These are phyloP conservation scores for Saxophila tyrrhenica DNA, from an alignment of 495 filamentous ascomycete species.

Conservation along the genomic window DNA sequence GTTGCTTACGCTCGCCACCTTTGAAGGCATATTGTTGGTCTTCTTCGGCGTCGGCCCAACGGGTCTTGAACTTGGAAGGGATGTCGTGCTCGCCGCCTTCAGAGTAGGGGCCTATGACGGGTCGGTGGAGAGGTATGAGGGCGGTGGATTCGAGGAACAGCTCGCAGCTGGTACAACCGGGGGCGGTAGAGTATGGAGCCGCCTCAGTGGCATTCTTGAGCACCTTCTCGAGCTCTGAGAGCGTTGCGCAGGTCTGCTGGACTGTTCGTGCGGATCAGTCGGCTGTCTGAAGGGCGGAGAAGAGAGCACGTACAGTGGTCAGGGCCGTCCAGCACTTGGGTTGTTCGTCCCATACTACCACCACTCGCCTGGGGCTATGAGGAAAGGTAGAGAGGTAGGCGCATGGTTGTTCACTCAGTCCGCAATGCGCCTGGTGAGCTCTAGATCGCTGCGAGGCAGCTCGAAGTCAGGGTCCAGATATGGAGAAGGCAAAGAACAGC, in stretches of 20 bases:
- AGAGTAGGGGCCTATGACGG: slow-evolving; percentile 14
- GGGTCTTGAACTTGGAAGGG: slow-evolving; percentile 12
- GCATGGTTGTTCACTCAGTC: too few relatives aligned
- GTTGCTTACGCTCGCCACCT: neutral
- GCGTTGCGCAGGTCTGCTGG: slow-evolving; percentile 4
- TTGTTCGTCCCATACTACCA: too few relatives aligned
- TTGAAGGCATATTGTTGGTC: neutral
- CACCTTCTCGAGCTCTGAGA: slow-evolving; percentile 7
- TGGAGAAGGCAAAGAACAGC: too few relatives aligned
- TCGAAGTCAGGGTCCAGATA: too few relatives aligned
- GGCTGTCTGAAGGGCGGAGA: too few relatives aligned
- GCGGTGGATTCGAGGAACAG: slow-evolving; percentile 3
- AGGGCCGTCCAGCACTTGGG: too few relatives aligned
- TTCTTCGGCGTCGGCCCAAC: slow-evolving; percentile 9
- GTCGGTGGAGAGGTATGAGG: slow-evolving; percentile 8
- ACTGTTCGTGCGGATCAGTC: neutral
- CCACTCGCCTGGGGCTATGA: too few relatives aligned
- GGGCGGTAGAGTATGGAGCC: neutral
- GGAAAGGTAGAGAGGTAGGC: too few relatives aligned
- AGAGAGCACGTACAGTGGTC: too few relatives aligned
- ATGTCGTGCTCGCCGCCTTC: slow-evolving; percentile 16
- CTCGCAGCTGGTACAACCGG: slow-evolving; percentile 11
- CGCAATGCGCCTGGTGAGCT: too few relatives aligned
- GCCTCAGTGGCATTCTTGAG: slow-evolving; percentile 6
- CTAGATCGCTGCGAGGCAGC: too few relatives aligned